Conservation (phyloP, 192 early-diverging fungal genomes). For the Gigaspora rosea region DNA sequence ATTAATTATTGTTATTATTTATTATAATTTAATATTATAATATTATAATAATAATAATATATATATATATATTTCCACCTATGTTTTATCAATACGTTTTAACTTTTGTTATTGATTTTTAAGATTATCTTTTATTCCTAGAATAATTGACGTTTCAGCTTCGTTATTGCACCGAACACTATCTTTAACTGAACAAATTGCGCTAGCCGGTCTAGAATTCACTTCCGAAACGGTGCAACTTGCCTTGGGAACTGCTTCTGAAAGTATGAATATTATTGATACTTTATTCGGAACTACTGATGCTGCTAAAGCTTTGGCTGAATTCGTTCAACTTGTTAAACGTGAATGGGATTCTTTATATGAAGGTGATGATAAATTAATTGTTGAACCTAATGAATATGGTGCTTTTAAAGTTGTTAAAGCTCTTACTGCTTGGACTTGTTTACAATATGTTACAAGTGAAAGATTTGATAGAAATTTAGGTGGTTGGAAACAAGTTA, state of each 20-base stretch:
- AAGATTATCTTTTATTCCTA: conserved; percentile 27
- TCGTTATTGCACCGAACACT: conserved; percentile 24
- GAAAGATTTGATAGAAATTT: conserved; percentile 36
- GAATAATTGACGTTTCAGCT: conserved; percentile 19
- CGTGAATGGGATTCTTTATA: conserved; percentile 40
- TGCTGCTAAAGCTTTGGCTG: conserved; percentile 82
- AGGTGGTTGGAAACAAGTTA: conserved; percentile 23
- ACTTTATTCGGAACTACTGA: conserved; percentile 95
- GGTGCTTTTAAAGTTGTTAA: conserved; percentile 43
- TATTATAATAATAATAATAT: too few relatives aligned
- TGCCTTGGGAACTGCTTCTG: conserved; percentile 39
- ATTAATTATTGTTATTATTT: too few relatives aligned
- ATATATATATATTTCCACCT: neutral
- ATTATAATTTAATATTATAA: too few relatives aligned
- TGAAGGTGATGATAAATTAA: conserved; percentile 28
- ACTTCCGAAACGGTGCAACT: conserved; percentile 26
- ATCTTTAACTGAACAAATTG: conserved; percentile 26
- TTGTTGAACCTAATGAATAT: conserved; percentile 25
- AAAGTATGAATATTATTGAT: conserved; percentile 58
- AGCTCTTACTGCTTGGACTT: conserved; percentile 47
- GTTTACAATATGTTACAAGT: conserved; percentile 45
- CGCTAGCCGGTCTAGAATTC: conserved; percentile 20
- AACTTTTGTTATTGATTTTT: neutral
- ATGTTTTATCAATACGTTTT: neutral
- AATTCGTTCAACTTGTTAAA: conserved; percentile 77